Evolutionary conservation across 2,329 filamentous ascomycete genomes (phyloP).

Genomic region (Colletotrichum echinochloae): DNA sequence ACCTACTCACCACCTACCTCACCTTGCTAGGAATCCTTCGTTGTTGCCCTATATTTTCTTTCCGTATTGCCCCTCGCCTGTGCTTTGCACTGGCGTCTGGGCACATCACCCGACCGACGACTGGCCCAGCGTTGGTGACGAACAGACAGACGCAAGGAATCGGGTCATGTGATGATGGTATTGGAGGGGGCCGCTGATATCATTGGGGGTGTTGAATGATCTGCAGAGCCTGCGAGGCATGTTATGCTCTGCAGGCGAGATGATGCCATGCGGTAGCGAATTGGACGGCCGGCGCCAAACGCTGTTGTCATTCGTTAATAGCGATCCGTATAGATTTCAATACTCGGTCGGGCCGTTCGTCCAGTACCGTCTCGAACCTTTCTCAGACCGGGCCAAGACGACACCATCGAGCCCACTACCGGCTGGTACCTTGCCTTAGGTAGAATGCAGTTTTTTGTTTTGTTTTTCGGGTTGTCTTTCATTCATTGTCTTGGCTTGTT

Average conservation of each 20-base stretch:
- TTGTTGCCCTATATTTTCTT: slow-evolving; percentile 1
- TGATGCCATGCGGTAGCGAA: not conserved
- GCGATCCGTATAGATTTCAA: not conserved
- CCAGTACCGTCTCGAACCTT: slow-evolving; percentile 6
- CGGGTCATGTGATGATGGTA: slow-evolving; percentile 19
- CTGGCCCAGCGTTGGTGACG: slow-evolving; percentile 6
- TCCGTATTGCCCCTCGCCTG: not conserved
- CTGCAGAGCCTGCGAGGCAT: slow-evolving; percentile 22
- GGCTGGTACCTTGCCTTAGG: not conserved
- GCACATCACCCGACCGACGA: slow-evolving; percentile 1
- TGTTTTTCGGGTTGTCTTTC: not conserved
- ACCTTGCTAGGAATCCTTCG: slow-evolving; percentile 26
- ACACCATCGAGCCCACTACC: slow-evolving; percentile 8
- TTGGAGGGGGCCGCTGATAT: not conserved
- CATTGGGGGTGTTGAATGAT: slow-evolving; percentile 12
- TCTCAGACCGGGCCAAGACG: slow-evolving; percentile 19
- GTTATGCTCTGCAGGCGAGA: slow-evolving; percentile 15
- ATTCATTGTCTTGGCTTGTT: not conserved
- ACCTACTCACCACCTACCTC: too few species aligned
- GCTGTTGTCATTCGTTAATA: slow-evolving; percentile 4
- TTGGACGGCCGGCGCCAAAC: not conserved
- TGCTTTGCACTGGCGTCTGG: slow-evolving; percentile 15
- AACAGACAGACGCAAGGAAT: slow-evolving; percentile 22
- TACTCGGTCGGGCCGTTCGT: not conserved
- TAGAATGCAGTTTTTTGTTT: not conserved